Evolutionary conservation across 164 flowering plant species (phyloP).

Genomic region (Berberis vulgaris): DNA sequence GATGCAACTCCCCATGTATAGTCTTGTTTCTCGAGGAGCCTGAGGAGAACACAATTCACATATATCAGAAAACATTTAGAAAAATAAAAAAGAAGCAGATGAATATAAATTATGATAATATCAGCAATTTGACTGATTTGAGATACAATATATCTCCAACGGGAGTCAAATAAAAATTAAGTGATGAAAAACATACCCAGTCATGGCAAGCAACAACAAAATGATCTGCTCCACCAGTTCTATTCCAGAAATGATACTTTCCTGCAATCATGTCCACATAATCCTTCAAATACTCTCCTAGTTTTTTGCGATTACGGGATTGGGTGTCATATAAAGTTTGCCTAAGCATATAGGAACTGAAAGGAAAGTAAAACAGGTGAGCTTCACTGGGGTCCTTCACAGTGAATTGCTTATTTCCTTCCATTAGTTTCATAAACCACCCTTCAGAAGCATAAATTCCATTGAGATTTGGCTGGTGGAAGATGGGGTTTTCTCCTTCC

Average conservation of each 20-base stretch:
- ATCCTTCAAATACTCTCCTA: constrained; percentile 16
- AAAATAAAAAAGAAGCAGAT: not conserved
- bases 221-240: constrained; percentile 34
- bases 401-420: constrained; percentile 16
- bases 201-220: constrained; percentile 41
- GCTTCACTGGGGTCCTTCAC: constrained; percentile 15
- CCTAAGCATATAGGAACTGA: constrained; percentile 23
- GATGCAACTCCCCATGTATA: constrained; percentile 22
- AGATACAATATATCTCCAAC: not conserved
- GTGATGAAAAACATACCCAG: constrained; percentile 23
- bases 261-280: constrained; percentile 12
- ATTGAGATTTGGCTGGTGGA: constrained; percentile 18
- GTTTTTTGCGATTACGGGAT: constrained; percentile 8
- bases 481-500: constrained; percentile 13
- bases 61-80: not conserved
- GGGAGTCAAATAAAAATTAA: not conserved
- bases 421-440: constrained; percentile 13
- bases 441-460: constrained; percentile 38
- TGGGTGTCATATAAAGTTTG: constrained; percentile 4
- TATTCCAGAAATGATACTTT: constrained; percentile 32
- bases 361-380: constrained; percentile 25
- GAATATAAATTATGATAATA: not conserved
- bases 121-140: no score
- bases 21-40: constrained; percentile 31
- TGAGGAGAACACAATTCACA: constrained; percentile 7